Percentiles rank a stretch among this genome's conserved stretches.
These are phyloP conservation scores for Periconia sp. DNA, from an alignment of 2,329 filamentous ascomycete genomes.

Conservation along the genomic window DNA sequence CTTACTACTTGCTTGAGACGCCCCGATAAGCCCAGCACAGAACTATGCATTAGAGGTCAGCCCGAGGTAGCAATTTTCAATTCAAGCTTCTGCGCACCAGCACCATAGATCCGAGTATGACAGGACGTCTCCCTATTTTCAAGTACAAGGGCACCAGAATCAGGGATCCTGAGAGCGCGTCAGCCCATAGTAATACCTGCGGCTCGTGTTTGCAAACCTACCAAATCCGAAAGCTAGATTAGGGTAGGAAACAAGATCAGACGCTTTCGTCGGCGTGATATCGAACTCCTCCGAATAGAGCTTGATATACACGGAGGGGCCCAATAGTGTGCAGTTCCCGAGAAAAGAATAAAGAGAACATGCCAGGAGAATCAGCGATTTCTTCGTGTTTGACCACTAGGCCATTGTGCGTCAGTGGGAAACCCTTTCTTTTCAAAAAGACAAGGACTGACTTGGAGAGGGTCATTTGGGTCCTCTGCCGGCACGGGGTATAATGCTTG, in stretches of 20 bases:
- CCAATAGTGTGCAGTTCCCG: constrained; percentile 59
- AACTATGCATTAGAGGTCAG: constrained; percentile 29
- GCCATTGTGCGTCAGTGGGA: neutral
- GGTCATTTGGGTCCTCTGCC: constrained; percentile 63
- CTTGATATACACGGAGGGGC: constrained; percentile 60
- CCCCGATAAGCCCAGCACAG: constrained; percentile 46
- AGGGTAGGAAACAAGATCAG: constrained; percentile 60
- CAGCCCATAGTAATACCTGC: neutral
- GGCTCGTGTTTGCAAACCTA: constrained; percentile 2
- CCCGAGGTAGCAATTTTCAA: neutral
- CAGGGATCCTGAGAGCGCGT: constrained; percentile 41
- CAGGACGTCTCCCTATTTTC: constrained; percentile 51
- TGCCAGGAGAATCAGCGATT: constrained; percentile 58
- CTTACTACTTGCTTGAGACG: constrained; percentile 40
- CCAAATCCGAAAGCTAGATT: constrained; percentile 64
- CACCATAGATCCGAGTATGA: constrained; percentile 47
- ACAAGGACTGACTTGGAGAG: constrained; percentile 45
- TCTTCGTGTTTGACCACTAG: constrained; percentile 57
- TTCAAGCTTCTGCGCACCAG: constrained; percentile 22
- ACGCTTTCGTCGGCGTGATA: constrained; percentile 55
- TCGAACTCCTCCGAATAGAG: constrained; percentile 57
- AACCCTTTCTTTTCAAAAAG: neutral
- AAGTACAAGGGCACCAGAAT: constrained; percentile 61
- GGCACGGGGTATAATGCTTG: constrained; percentile 64
- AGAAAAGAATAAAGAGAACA: constrained; percentile 61